phyloP scores from a whole-genome alignment of 1,284 basidiomycete genomes.

The Puccinia novopanici region DNA sequence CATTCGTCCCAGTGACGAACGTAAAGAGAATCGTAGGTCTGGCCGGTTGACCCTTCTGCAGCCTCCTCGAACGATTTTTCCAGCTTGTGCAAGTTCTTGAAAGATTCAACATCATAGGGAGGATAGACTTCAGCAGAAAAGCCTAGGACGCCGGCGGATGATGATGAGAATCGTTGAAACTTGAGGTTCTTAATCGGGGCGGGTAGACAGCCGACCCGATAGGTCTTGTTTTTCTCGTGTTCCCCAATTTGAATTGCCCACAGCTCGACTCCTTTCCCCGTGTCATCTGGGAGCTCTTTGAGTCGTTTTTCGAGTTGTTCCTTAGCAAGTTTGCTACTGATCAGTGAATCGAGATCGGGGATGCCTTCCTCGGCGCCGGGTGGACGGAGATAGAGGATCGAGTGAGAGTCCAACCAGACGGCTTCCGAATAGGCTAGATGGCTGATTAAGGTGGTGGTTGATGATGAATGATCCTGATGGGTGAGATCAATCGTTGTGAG shows the following conservation, averaged over 20 bases:
- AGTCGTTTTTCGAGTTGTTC: slow-evolving; percentile 25
- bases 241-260: slow-evolving; percentile 25
- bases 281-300: not conserved
- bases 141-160: slow-evolving; percentile 7
- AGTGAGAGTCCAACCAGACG: slow-evolving; percentile 29
- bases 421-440: slow-evolving; percentile 37
- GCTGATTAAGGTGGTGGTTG: not conserved
- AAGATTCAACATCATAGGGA: slow-evolving; percentile 31
- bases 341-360: slow-evolving; percentile 33
- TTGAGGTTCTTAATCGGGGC: slow-evolving; percentile 32
- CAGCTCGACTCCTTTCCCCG: slow-evolving; percentile 38
- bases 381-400: slow-evolving; percentile 45
- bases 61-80: slow-evolving; percentile 21
- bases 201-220: slow-evolving; percentile 25
- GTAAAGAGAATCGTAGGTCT: slow-evolving; percentile 36
- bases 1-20: slow-evolving; percentile 48
- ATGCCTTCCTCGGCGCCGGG: not conserved
- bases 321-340: slow-evolving; percentile 3
- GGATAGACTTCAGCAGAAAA: slow-evolving; percentile 49
- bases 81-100: slow-evolving; percentile 28
- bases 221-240: not conserved
- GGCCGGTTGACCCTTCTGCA: slow-evolving; percentile 34
- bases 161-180: slow-evolving; percentile 11
- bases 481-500: slow-evolving; percentile 27
- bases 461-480: not conserved